Conservation (phyloP, 2,329 filamentous ascomycete species). For the Teratosphaeria destructans region DNA sequence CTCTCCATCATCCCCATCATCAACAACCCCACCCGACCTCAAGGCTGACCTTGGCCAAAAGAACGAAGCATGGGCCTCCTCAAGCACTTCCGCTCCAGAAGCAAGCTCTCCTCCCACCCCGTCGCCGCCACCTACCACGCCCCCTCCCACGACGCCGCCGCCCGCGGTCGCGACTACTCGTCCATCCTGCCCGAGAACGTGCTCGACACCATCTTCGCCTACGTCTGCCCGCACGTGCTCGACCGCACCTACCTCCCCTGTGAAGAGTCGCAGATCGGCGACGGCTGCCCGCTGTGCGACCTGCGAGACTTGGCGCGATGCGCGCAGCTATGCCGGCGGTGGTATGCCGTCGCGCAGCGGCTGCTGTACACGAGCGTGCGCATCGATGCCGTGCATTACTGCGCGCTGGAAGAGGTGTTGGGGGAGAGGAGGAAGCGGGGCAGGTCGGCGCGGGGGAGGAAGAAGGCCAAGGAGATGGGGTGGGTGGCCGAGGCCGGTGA, state of each 20-base stretch:
- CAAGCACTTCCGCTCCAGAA: conserved; percentile 38
- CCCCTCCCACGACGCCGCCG: conserved; percentile 9
- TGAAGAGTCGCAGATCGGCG: conserved; percentile 66
- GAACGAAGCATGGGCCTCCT: conserved; percentile 35
- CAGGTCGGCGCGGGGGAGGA: conserved; percentile 40
- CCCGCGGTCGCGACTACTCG: conserved; percentile 30
- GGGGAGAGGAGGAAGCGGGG: conserved; percentile 62
- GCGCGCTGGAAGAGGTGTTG: conserved; percentile 71
- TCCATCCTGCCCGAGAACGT: conserved; percentile 54
- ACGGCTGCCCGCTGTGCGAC: conserved; percentile 88
- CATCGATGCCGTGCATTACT: conserved; percentile 92
- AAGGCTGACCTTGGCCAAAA: too few species aligned
- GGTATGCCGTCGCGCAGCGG: conserved; percentile 50
- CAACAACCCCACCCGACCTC: not conserved
- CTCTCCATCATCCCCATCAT: not conserved
- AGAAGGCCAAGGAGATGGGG: conserved; percentile 23
- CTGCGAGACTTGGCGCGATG: conserved; percentile 78
- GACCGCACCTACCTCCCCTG: conserved; percentile 74
- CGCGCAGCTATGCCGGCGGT: conserved; percentile 61
- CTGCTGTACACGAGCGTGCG: conserved; percentile 72
- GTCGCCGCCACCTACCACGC: conserved; percentile 6
- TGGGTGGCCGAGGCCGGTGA: conserved; percentile 74
- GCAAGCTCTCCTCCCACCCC: conserved; percentile 20
- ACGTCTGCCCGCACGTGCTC: conserved; percentile 70
- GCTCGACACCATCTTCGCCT: conserved; percentile 65